phyloP scores from a whole-genome alignment of 2,329 filamentous ascomycete species.

The Colletotrichum paranaense region DNA sequence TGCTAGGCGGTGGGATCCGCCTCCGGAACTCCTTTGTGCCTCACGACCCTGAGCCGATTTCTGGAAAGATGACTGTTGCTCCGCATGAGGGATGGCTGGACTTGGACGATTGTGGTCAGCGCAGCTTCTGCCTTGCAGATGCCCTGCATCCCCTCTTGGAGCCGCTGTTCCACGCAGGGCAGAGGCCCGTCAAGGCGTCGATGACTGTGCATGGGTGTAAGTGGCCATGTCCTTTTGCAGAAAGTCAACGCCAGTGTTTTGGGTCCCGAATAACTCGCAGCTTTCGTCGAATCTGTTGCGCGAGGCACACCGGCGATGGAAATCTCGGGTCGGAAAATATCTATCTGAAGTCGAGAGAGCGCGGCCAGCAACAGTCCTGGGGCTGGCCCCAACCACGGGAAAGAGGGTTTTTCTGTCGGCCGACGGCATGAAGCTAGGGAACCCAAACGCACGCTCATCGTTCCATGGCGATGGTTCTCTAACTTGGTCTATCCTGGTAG shows the following conservation, averaged over 20 bases:
- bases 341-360: conserved; percentile 6
- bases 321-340: neutral
- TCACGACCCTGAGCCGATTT: neutral
- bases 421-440: conserved; percentile 6
- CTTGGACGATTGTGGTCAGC: neutral
- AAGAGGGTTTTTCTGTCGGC: conserved; percentile 15
- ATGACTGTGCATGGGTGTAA: neutral
- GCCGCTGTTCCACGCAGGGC: neutral
- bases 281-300: neutral
- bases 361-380: neutral
- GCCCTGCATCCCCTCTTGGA: neutral
- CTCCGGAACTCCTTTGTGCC: conserved; percentile 24
- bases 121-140: neutral
- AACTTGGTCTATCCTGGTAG: neutral
- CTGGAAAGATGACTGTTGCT: neutral
- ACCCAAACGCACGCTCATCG: neutral
- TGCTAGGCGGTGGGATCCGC: neutral
- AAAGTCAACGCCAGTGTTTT: neutral
- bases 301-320: neutral
- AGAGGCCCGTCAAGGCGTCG: conserved; percentile 15
- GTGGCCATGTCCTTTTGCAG: neutral
- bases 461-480: conserved; percentile 2
- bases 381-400: neutral
- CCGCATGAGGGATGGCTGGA: neutral
- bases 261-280: neutral